A percentile compares a stretch with the other conserved stretches of the same genome.
These are phyloP conservation scores for Termitomyces sp. DNA, from an alignment of 768 basidiomycete species.

Conservation along the genomic window DNA sequence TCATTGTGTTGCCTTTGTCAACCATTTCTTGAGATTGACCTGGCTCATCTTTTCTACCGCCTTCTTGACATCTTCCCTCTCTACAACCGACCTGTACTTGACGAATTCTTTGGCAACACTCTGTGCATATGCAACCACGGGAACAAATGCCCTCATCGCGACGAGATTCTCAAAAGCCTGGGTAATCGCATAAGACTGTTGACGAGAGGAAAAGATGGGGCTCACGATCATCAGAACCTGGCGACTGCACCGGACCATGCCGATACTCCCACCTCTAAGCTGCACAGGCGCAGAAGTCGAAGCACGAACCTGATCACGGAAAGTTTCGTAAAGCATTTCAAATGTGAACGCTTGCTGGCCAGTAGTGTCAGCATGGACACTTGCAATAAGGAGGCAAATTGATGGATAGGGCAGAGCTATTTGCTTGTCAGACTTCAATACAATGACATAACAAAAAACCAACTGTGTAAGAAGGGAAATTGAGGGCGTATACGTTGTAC, in stretches of 20 bases:
- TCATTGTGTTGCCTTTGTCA: constrained; percentile 53
- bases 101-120: constrained; percentile 64
- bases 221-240: constrained; percentile 64
- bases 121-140: constrained; percentile 41
- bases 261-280: constrained; percentile 67
- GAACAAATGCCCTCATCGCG: constrained; percentile 48
- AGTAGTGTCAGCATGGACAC: constrained; percentile 66
- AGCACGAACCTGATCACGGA: constrained; percentile 68
- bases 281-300: constrained; percentile 73
- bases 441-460: constrained; percentile 12
- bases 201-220: neutral
- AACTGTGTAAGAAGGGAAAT: constrained; percentile 53
- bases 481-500: constrained; percentile 54
- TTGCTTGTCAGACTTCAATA: neutral
- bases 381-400: constrained; percentile 81
- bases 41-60: constrained; percentile 64
- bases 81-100: constrained; percentile 65
- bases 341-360: constrained; percentile 85
- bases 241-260: constrained; percentile 65
- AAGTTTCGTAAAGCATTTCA: constrained; percentile 82
- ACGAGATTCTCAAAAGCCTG: constrained; percentile 79
- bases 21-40: constrained; percentile 74
- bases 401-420: constrained; percentile 73
- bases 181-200: neutral
- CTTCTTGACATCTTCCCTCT: constrained; percentile 60